A percentile compares a stretch with the other conserved stretches of the same genome.
These are phyloP conservation scores for Naganishia randhawae DNA, from an alignment of 768 basidiomycete species.

Conservation along the genomic window DNA sequence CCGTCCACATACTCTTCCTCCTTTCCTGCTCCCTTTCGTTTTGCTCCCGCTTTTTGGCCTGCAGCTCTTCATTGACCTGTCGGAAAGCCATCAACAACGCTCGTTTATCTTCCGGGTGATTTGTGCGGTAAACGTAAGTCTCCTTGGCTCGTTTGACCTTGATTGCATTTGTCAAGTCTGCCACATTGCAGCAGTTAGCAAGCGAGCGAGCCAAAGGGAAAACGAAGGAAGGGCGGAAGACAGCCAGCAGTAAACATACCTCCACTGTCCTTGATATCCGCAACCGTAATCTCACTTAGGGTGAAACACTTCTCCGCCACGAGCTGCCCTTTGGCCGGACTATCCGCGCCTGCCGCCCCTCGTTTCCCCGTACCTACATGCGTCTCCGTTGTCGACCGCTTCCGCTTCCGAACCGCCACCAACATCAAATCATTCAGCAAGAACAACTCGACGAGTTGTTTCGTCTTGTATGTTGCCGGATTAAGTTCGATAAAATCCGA, in stretches of 20 bases:
- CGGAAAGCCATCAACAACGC: constrained; percentile 77
- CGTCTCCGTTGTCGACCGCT: constrained; percentile 40
- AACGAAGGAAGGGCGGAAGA: neutral
- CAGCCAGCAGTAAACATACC: constrained; percentile 56
- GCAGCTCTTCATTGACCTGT: constrained; percentile 85
- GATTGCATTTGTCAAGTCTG: constrained; percentile 85
- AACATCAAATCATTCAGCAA: constrained; percentile 86
- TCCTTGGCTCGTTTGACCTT: constrained; percentile 92
- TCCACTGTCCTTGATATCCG: constrained; percentile 92
- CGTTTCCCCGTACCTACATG: constrained; percentile 17
- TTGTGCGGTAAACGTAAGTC: constrained; percentile 87
- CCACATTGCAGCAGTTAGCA: neutral
- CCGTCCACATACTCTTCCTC: constrained; percentile 60
- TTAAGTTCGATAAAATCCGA: constrained; percentile 79
- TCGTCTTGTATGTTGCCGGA: constrained; percentile 88
- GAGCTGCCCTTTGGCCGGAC: constrained; percentile 61
- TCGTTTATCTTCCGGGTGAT: constrained; percentile 78
- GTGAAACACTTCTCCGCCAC: constrained; percentile 93
- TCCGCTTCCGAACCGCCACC: constrained; percentile 69
- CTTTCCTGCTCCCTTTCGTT: constrained; percentile 89
- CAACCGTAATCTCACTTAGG: constrained; percentile 85
- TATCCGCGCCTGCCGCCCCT: constrained; percentile 53
- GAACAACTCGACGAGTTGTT: constrained; percentile 81
- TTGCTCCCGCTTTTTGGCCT: constrained; percentile 82
- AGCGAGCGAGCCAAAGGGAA: neutral